Percentiles rank a stretch among this genome's conserved stretches.
These are phyloP conservation scores for Narthecium ossifragum DNA, from an alignment of 106 monocot genomes.

Conservation along the genomic window DNA sequence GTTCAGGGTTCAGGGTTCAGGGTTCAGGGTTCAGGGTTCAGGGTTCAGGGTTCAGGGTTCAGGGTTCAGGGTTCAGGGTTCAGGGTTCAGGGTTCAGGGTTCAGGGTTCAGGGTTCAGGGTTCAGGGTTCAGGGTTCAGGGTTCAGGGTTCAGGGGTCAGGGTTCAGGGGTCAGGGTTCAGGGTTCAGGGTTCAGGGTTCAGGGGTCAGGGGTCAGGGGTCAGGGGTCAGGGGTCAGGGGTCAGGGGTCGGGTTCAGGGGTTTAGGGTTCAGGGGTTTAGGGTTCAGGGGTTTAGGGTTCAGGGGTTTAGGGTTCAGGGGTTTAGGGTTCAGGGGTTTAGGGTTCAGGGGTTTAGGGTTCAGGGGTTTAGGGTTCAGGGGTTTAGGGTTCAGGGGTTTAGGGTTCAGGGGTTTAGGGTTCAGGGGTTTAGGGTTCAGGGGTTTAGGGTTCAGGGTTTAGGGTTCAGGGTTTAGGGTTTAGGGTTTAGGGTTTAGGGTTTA, in stretches of 20 bases:
- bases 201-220: constrained; percentile 7
- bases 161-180: constrained; percentile 3
- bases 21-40: constrained; percentile 14
- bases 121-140: constrained; percentile 7
- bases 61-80: constrained; percentile 12
- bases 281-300: constrained; percentile 15
- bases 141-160: constrained; percentile 4
- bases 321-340: constrained; percentile 6
- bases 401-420: constrained; percentile 12
- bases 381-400: constrained; percentile 6
- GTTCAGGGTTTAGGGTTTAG: not conserved
- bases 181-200: constrained; percentile 1
- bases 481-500: constrained; percentile 4
- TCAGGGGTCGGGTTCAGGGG: constrained; percentile 4
- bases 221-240: constrained; percentile 3
- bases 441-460: constrained; percentile 8
- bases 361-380: constrained; percentile 7
- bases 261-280: constrained; percentile 16
- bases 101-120: constrained; percentile 1
- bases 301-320: constrained; percentile 11
- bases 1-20: constrained; percentile 14
- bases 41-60: constrained; percentile 13
- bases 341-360: constrained; percentile 7
- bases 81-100: constrained; percentile 13
- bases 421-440: constrained; percentile 12